phyloP scores from a whole-genome alignment of 371 early-diverging fungal genomes.

The Parasitella parasitica region DNA sequence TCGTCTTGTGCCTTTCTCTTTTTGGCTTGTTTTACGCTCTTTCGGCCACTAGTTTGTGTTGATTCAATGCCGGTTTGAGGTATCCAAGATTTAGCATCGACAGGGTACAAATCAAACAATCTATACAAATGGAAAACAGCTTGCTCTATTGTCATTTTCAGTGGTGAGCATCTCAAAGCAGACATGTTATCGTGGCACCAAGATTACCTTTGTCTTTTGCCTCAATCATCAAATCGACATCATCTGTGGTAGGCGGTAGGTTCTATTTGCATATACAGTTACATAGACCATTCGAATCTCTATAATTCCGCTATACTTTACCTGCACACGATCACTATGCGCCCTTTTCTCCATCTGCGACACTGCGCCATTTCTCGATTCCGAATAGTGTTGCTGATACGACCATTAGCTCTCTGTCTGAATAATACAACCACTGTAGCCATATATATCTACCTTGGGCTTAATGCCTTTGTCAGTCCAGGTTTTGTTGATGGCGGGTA shows the following conservation, averaged over 20 bases:
- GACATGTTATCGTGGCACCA: not conserved
- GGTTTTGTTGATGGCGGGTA: slow-evolving; percentile 38
- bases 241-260: slow-evolving; percentile 47
- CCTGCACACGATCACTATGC: slow-evolving; percentile 40
- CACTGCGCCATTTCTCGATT: slow-evolving; percentile 39
- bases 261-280: slow-evolving; percentile 5
- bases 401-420: not conserved
- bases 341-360: slow-evolving; percentile 41
- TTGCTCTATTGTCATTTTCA: slow-evolving; percentile 32
- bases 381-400: slow-evolving; percentile 52
- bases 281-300: not conserved
- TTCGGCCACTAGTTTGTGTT: slow-evolving; percentile 24
- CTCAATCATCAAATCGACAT: slow-evolving; percentile 59
- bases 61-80: slow-evolving; percentile 16
- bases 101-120: slow-evolving; percentile 33
- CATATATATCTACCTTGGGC: slow-evolving; percentile 34
- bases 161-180: not conserved
- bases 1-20: slow-evolving; percentile 5
- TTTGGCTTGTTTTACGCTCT: slow-evolving; percentile 6
- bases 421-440: not conserved
- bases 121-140: slow-evolving; percentile 50
- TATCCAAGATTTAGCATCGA: slow-evolving; percentile 35
- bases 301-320: not conserved
- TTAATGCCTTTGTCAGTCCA: slow-evolving; percentile 46
- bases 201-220: slow-evolving; percentile 58